Evolutionary conservation across 2,329 filamentous ascomycete species (phyloP).

Genomic region (Diaporthe destruens): DNA sequence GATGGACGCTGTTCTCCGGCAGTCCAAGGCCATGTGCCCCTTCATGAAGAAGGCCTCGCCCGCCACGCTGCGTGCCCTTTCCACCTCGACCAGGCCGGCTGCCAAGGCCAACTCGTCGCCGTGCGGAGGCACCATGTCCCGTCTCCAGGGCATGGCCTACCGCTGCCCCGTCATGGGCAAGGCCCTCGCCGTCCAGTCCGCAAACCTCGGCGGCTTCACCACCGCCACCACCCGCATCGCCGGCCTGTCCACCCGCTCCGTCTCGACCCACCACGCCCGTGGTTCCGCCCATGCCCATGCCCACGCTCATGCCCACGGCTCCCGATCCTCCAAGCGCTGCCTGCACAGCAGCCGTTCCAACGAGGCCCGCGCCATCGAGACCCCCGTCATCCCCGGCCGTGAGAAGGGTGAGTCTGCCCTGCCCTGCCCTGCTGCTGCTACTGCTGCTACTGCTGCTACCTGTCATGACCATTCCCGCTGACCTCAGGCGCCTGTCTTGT

Average conservation of each 20-base stretch:
- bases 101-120: conserved; percentile 69
- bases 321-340: conserved; percentile 68
- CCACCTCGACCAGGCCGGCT: conserved; percentile 76
- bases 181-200: conserved; percentile 88
- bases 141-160: conserved; percentile 92
- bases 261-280: conserved; percentile 20
- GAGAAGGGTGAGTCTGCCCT: conserved; percentile 61
- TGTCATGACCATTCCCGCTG: conserved; percentile 23
- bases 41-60: conserved; percentile 96
- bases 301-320: conserved; percentile 53
- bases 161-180: conserved; percentile 99
- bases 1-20: conserved; percentile 96
- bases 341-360: conserved; percentile 85
- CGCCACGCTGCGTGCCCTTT: conserved; percentile 89
- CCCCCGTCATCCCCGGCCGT: conserved; percentile 59
- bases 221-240: conserved; percentile 58
- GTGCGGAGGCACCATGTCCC: conserved; percentile 94
- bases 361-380: conserved; percentile 82
- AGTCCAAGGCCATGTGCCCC: conserved; percentile 96
- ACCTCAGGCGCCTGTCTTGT: conserved; percentile 27
- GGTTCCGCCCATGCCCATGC: neutral
- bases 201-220: conserved; percentile 62
- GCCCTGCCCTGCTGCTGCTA: neutral
- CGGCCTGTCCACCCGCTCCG: conserved; percentile 58
- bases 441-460: too few relatives aligned